Conservation (phyloP, 257 asterid species). For the Solanum bukasovii region DNA sequence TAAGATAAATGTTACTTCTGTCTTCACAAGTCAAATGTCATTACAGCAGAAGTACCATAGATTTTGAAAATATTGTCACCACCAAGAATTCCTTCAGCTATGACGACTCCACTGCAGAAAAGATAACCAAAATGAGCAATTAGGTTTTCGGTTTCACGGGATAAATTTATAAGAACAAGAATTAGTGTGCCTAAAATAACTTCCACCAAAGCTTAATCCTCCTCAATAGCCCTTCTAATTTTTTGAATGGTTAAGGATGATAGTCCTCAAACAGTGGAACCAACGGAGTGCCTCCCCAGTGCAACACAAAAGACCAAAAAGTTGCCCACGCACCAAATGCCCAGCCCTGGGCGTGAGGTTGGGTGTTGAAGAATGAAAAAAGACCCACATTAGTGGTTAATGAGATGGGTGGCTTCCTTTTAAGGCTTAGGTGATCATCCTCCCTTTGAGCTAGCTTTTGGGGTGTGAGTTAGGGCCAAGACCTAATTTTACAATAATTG, state of each 20-base stretch:
- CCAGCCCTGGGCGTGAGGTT: neutral
- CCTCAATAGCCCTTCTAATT: neutral
- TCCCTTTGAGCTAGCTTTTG: neutral
- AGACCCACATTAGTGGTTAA: neutral
- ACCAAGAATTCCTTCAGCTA: constrained; percentile 73
- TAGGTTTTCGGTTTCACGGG: neutral
- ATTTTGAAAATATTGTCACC: constrained; percentile 39
- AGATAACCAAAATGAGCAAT: neutral
- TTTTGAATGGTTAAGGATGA: neutral
- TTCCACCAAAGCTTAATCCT: neutral
- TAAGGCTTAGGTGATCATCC: neutral
- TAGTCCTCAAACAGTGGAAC: neutral
- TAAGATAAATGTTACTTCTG: neutral
- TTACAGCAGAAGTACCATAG: constrained; percentile 41
- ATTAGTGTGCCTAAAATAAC: neutral
- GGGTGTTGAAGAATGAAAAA: neutral
- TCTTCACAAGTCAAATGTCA: neutral
- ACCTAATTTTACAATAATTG: neutral
- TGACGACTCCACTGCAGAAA: constrained; percentile 83
- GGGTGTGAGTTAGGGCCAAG: neutral
- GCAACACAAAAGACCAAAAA: neutral
- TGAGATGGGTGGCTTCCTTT: neutral
- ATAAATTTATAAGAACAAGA: neutral
- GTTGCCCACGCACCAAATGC: neutral
- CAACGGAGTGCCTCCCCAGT: neutral